These are phyloP conservation scores for Penicillium egyptiacum DNA, from an alignment of 495 filamentous ascomycete genomes.

Conservation along the genomic window DNA sequence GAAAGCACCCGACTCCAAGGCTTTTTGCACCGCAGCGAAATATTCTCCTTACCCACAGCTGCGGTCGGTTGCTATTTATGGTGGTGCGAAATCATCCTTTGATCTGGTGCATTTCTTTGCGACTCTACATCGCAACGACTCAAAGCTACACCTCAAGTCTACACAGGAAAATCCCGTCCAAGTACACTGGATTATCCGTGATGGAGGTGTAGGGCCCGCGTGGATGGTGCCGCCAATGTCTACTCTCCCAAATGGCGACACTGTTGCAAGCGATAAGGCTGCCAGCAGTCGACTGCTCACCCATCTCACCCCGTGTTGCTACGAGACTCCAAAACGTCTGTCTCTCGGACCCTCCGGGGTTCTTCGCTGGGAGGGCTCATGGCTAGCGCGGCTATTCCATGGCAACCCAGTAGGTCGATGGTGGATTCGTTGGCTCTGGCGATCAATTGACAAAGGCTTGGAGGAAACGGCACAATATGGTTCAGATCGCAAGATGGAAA, in stretches of 20 bases:
- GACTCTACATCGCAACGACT: constrained; percentile 29
- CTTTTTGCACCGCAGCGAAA: background rate
- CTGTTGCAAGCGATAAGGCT: constrained; percentile 54
- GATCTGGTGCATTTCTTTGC: constrained; percentile 70
- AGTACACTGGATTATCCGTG: constrained; percentile 74
- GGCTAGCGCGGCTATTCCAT: constrained; percentile 46
- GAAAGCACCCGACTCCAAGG: background rate
- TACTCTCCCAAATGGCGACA: constrained; percentile 51
- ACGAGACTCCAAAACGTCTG: constrained; percentile 36
- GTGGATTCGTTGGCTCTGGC: constrained; percentile 28
- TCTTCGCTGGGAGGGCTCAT: constrained; percentile 52
- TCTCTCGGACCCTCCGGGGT: constrained; percentile 26
- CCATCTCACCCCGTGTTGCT: constrained; percentile 53
- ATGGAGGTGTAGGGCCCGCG: constrained; percentile 47
- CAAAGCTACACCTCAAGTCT: constrained; percentile 13
- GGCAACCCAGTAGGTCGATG: constrained; percentile 30
- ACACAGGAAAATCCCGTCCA: constrained; percentile 41
- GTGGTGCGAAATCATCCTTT: constrained; percentile 67
- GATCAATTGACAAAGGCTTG: constrained; percentile 21
- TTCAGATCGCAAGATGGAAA: constrained; percentile 26
- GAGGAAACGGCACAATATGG: constrained; percentile 22
- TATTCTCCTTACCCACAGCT: constrained; percentile 2
- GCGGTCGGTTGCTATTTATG: constrained; percentile 55
- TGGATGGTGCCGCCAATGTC: constrained; percentile 31
- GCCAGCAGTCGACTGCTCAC: constrained; percentile 54